phyloP scores from a whole-genome alignment of 495 filamentous ascomycete species.

The Trichocladium uniseriatum region DNA sequence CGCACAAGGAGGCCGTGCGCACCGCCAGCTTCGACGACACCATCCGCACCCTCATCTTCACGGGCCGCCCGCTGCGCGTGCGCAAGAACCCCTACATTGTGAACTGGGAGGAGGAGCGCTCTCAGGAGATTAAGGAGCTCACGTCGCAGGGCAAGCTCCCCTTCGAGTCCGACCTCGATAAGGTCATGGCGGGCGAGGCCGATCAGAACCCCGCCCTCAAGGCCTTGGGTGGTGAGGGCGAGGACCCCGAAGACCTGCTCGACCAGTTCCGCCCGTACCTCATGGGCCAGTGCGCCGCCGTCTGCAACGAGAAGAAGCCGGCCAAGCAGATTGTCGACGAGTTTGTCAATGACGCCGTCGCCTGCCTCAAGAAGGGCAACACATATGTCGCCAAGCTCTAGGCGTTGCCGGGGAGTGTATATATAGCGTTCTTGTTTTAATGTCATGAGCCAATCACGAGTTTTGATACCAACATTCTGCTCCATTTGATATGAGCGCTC shows the following conservation, averaged over 20 bases:
- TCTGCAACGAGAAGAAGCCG: constrained; percentile 84
- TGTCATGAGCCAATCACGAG: constrained; percentile 3
- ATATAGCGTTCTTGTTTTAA: constrained; percentile 2
- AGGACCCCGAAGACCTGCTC: constrained; percentile 63
- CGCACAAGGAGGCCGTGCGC: constrained; percentile 93
- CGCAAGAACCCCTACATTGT: constrained; percentile 85
- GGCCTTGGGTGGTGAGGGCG: constrained; percentile 58
- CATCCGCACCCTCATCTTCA: constrained; percentile 95
- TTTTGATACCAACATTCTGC: constrained; percentile 2
- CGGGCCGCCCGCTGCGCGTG: constrained; percentile 86
- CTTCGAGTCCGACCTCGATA: constrained; percentile 90
- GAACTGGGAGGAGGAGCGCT: constrained; percentile 92
- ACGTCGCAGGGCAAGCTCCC: constrained; percentile 83
- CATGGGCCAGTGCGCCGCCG: constrained; percentile 94
- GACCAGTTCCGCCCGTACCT: constrained; percentile 86
- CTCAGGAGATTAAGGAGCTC: constrained; percentile 80
- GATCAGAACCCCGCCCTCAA: constrained; percentile 66
- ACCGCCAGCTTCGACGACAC: constrained; percentile 92
- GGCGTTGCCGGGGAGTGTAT: background rate
- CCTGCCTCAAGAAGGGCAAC: constrained; percentile 19
- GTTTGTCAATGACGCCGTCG: constrained; percentile 74
- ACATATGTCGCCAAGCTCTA: constrained; percentile 18
- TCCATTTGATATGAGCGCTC: too few relatives aligned
- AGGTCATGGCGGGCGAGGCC: constrained; percentile 44
- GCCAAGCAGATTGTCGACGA: constrained; percentile 94